Evolutionary conservation across 2,329 filamentous ascomycete species (phyloP).

Genomic region (Geosmithia flava): DNA sequence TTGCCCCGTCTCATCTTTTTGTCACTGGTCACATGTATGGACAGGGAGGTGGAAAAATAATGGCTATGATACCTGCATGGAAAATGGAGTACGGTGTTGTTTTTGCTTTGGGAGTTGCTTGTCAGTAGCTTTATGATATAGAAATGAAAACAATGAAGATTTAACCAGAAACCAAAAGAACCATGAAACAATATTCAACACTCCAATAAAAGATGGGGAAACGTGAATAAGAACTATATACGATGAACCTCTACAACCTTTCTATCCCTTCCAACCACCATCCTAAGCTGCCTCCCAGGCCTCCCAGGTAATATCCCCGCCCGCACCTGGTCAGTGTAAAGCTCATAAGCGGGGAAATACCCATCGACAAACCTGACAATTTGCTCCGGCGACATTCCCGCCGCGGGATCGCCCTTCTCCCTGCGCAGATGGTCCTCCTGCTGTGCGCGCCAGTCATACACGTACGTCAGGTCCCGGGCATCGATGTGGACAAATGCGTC

Average conservation of each 20-base stretch:
- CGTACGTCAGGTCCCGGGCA: slow-evolving; percentile 59
- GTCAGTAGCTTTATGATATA: too few relatives aligned
- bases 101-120: too few relatives aligned
- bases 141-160: too few relatives aligned
- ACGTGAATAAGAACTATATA: slow-evolving; percentile 18
- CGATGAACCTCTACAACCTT: slow-evolving; percentile 43
- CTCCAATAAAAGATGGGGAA: not conserved
- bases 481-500: slow-evolving; percentile 50
- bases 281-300: slow-evolving; percentile 42
- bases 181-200: too few relatives aligned
- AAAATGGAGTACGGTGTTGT: too few relatives aligned
- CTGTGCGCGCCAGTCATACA: slow-evolving; percentile 75
- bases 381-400: slow-evolving; percentile 73
- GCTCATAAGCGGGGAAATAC: slow-evolving; percentile 62
- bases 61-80: too few relatives aligned
- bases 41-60: too few relatives aligned
- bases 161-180: too few relatives aligned
- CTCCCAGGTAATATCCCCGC: slow-evolving; percentile 39
- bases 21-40: too few relatives aligned
- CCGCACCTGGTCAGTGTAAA: slow-evolving; percentile 49
- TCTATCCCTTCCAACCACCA: slow-evolving; percentile 49
- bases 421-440: slow-evolving; percentile 63
- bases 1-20: too few relatives aligned
- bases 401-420: slow-evolving; percentile 39
- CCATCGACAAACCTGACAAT: slow-evolving; percentile 61